Conservation (phyloP, 768 basidiomycete genomes). For the Phanerochaete carnosa region DNA sequence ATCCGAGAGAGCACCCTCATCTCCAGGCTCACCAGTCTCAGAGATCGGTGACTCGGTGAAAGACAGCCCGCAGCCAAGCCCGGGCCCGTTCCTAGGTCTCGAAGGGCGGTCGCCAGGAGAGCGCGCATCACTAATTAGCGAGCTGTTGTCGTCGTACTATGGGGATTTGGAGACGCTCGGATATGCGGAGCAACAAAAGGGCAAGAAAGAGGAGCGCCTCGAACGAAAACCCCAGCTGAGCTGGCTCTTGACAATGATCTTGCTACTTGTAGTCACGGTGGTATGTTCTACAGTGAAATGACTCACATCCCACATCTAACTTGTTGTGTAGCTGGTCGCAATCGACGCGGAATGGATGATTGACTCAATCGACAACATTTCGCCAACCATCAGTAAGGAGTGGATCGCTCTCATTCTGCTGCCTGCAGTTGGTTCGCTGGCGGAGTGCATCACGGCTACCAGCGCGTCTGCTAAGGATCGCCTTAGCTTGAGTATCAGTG, state of each 20-base stretch:
- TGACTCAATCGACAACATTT: conserved; percentile 76
- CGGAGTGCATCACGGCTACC: conserved; percentile 91
- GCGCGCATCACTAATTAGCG: conserved; percentile 9
- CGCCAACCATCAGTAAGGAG: conserved; percentile 59
- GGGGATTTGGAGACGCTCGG: conserved; percentile 2
- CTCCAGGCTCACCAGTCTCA: background rate
- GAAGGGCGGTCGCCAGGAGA: conserved; percentile 1
- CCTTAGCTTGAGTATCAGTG: conserved; percentile 80
- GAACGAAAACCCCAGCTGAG: conserved; percentile 34
- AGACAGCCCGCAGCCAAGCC: background rate
- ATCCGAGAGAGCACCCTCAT: background rate
- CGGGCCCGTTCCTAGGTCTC: background rate
- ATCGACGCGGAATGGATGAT: conserved; percentile 67
- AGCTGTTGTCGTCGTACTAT: conserved; percentile 13
- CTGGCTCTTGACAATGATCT: conserved; percentile 28
- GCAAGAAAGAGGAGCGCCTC: background rate
- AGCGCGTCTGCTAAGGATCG: conserved; percentile 90
- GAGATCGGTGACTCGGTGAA: background rate
- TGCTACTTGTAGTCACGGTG: conserved; percentile 37
- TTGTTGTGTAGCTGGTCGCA: conserved; percentile 39
- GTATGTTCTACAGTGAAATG: conserved; percentile 21
- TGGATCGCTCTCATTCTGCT: conserved; percentile 88
- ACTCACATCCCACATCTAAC: background rate
- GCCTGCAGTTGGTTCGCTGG: conserved; percentile 90
- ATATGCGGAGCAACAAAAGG: background rate